Conservation (phyloP, 2,329 filamentous ascomycete genomes). For the Neofusicoccum cordaticola region DNA sequence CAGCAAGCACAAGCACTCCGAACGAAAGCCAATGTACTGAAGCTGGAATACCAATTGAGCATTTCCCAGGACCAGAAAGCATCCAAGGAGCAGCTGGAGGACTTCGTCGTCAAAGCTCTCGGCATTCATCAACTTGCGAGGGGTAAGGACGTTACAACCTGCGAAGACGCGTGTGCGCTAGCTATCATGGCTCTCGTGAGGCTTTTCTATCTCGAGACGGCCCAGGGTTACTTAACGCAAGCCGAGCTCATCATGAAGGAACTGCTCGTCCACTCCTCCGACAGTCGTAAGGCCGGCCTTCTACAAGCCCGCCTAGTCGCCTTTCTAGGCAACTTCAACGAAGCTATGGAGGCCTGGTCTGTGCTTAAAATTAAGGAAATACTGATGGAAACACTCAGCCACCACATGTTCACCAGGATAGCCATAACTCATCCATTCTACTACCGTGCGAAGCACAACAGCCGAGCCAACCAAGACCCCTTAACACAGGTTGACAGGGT, state of each 20-base stretch:
- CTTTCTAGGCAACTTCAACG: constrained; percentile 3
- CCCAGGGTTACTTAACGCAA: constrained; percentile 5
- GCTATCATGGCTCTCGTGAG: constrained; percentile 9
- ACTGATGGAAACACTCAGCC: constrained; percentile 13
- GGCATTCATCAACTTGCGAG: background rate
- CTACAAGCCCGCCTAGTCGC: constrained; percentile 1
- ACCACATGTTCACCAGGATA: constrained; percentile 14
- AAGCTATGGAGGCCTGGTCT: background rate
- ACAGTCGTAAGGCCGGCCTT: constrained; percentile 14
- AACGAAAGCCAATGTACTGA: constrained; percentile 3
- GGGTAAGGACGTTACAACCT: background rate
- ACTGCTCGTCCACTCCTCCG: background rate
- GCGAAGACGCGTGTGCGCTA: constrained; percentile 9
- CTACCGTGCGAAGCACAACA: background rate
- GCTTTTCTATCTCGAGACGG: constrained; percentile 8
- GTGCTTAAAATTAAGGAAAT: constrained; percentile 11
- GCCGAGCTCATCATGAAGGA: constrained; percentile 4
- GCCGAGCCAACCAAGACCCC: background rate
- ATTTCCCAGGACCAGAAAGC: constrained; percentile 1
- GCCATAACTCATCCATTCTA: constrained; percentile 8
- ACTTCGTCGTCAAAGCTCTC: background rate
- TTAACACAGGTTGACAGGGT: background rate
- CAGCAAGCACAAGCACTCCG: constrained; percentile 1
- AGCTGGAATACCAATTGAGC: constrained; percentile 9
- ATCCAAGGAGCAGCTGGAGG: constrained; percentile 7